Conservation (phyloP, 192 early-diverging fungal genomes). For the Thoreauomyces humboldtii region DNA sequence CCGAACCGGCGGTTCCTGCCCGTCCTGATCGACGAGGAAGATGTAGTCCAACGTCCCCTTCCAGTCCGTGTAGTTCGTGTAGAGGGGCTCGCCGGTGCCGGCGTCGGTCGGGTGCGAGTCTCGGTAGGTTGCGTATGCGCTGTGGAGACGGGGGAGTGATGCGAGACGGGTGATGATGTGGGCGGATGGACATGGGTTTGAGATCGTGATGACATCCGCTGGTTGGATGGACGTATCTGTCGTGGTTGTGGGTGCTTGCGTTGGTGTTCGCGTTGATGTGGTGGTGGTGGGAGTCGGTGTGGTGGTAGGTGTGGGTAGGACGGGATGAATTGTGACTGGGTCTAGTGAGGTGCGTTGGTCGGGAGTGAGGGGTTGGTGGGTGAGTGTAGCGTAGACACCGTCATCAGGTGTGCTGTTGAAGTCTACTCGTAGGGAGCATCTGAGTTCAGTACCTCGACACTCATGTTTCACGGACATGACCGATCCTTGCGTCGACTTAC, state of each 20-base stretch:
- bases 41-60: slow-evolving; percentile 47
- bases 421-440: no score
- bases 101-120: slow-evolving; percentile 4
- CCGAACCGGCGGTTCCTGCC: not conserved
- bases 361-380: slow-evolving; percentile 15
- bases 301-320: no score
- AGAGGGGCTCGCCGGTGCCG: slow-evolving; percentile 32
- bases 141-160: slow-evolving; percentile 20
- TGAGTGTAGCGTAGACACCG: slow-evolving; percentile 23
- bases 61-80: slow-evolving; percentile 31
- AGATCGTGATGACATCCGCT: not conserved
- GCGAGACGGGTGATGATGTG: not conserved
- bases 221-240: not conserved
- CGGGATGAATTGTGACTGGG: no score
- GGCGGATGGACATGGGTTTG: not conserved
- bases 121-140: slow-evolving; percentile 29
- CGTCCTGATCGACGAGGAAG: slow-evolving; percentile 7
- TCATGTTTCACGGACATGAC: no score
- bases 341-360: slow-evolving; percentile 8
- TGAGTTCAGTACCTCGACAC: no score
- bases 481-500: no score
- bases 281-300: not conserved
- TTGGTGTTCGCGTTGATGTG: not conserved
- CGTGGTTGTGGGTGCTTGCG: not conserved
- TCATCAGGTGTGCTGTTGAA: slow-evolving; percentile 16